A percentile compares a stretch with the other conserved stretches of the same genome.
Evolutionary conservation across 75 land plant genomes (phyloP).

Genomic region (Isoetes taiwanensis): DNA sequence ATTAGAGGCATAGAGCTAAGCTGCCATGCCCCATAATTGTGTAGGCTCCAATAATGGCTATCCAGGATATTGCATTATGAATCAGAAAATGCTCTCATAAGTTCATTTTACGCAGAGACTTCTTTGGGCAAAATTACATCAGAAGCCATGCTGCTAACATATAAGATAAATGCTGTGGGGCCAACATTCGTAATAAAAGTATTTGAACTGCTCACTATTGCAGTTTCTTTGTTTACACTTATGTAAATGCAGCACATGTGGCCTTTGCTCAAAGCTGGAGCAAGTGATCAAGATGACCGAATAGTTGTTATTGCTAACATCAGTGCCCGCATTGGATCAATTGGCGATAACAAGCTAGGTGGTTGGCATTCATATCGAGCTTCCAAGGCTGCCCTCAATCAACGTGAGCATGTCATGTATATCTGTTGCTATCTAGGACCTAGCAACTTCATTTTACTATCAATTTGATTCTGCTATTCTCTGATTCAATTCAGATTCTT

Average conservation of each 20-base stretch:
- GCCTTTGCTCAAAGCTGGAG: conserved; percentile 71
- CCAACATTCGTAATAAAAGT: conserved; percentile 88
- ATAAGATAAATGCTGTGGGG: conserved; percentile 91
- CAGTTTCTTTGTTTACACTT: background rate
- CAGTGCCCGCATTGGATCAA: conserved; percentile 92
- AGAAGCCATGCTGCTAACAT: conserved; percentile 51
- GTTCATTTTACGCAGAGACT: no score
- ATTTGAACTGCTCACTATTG: background rate
- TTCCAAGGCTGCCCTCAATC: conserved; percentile 95
- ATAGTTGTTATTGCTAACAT: conserved; percentile 67
- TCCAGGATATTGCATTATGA: no score
- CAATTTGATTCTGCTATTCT: no score
- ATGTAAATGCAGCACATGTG: conserved; percentile 62
- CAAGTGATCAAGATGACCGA: conserved; percentile 50
- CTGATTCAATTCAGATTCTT: no score
- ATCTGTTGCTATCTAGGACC: background rate
- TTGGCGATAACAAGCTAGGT: conserved; percentile 81
- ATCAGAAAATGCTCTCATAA: no score
- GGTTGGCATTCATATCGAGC: conserved; percentile 95
- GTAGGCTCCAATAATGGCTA: no score
- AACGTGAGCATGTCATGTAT: conserved; percentile 29
- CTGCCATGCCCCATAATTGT: no score
- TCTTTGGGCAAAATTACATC: conserved; percentile 55
- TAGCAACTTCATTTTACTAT: no score
- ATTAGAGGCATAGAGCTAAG: no score